Evolutionary conservation across 2,329 filamentous ascomycete species (phyloP).

Genomic region (Fusarium sp.): DNA sequence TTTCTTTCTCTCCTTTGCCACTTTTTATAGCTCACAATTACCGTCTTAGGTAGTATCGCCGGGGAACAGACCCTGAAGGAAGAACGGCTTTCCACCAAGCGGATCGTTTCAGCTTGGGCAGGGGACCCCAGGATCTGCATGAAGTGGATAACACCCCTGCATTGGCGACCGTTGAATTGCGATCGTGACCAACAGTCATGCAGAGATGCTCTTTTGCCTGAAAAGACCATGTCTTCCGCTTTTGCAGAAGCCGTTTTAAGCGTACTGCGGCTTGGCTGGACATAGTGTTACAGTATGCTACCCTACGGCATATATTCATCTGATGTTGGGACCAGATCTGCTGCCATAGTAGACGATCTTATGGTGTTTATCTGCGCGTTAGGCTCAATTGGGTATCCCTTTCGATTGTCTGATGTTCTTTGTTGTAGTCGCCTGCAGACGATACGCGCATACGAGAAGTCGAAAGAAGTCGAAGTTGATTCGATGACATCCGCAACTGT

Average conservation of each 20-base stretch:
- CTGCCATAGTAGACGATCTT: background rate
- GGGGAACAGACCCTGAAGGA: background rate
- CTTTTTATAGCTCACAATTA: background rate
- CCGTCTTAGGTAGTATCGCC: slow-evolving; percentile 4
- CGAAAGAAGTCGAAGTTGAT: background rate
- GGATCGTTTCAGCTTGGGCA: background rate
- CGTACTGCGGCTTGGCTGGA: background rate
- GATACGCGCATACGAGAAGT: background rate
- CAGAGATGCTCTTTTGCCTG: background rate
- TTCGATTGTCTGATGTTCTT: background rate
- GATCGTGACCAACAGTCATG: background rate
- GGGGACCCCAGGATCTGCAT: slow-evolving; percentile 2
- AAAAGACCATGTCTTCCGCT: background rate
- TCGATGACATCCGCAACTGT: background rate
- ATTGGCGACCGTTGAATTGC: background rate
- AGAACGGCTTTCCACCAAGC: background rate
- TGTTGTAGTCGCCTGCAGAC: background rate
- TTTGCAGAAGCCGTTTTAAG: background rate
- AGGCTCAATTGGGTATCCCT: background rate
- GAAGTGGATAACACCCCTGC: background rate
- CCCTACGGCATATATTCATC: background rate
- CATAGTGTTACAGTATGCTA: background rate
- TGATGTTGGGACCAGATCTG: background rate
- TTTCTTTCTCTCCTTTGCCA: background rate
- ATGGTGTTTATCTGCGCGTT: background rate